These are phyloP conservation scores for Ochromonas danica DNA, from an alignment of 108 stramenopile genomes.

Conservation along the genomic window DNA sequence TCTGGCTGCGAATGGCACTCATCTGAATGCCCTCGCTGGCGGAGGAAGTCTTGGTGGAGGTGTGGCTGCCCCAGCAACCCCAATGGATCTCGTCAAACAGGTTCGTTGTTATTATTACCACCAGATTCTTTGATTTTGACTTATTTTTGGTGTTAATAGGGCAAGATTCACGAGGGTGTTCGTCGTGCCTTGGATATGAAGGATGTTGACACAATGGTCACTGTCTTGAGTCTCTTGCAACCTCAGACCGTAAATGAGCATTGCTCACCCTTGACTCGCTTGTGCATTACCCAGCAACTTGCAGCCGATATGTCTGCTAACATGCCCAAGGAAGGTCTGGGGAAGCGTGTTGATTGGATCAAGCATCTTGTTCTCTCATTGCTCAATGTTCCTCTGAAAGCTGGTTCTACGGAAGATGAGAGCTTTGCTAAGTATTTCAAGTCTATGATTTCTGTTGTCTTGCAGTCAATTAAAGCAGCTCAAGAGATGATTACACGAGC, in stretches of 20 bases:
- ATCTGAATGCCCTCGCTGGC: no score
- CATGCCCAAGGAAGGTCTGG: not conserved
- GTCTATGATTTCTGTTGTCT: not conserved
- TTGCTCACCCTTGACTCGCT: not conserved
- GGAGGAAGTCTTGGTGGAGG: no score
- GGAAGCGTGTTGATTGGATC: conserved; percentile 6
- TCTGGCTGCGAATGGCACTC: no score
- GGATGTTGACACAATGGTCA: not conserved
- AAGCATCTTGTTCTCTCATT: not conserved
- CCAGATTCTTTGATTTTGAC: no score
- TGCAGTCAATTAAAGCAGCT: conserved; percentile 11
- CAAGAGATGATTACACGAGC: not conserved
- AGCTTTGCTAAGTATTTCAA: not conserved
- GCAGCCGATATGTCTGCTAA: conserved; percentile 3
- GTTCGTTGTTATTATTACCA: no score
- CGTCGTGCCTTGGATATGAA: not conserved
- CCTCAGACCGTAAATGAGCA: not conserved
- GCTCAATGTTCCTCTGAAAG: not conserved
- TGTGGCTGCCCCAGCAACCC: no score
- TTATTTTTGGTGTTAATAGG: not conserved
- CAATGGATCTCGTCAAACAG: no score
- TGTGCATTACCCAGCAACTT: conserved; percentile 24
- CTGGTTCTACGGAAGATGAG: not conserved
- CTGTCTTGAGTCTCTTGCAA: not conserved
- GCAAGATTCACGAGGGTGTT: not conserved